Base-by-base conservation (phyloP, 345 rosid species). In the Syzygium oleosum region DNA sequence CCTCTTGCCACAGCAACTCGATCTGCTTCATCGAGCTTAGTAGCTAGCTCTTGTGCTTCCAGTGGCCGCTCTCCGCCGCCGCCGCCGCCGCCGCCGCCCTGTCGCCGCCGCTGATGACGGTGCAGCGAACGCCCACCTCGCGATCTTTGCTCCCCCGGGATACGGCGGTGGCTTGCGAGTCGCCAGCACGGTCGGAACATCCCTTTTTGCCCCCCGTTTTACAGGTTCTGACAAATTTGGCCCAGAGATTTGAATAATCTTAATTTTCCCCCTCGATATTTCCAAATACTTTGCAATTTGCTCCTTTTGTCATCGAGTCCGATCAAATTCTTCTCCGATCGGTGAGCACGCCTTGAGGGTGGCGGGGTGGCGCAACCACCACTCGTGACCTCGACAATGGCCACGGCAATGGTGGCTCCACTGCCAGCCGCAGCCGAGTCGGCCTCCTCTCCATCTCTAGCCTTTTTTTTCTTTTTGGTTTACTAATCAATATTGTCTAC, bases 1-100 rank as follows among this genome's bases (percentile, higher is more conserved):
- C 94, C 88, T 96, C 98, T 79, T 90, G 90, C 97, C 98, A 96
- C 27, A 96, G 86, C 17, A 85, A 88, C 9, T 94, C 88, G 85
- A 94, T 91, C 85, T 89, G 92, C 52, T 87, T 90, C 90, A 80
- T 88, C 29, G 49, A 5, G n/a, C n/a, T n/a, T 19, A 73, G 49
- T 38, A 73, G 49, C 27, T 41, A 5, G 83, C 83, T 19, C 8
- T 38, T 12, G 49, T 4, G 27, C 27, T 38, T 73, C 8, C 2
- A 19, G 83, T 12, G 49, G 83, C 49, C 19, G 49, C 27, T 73
- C 49, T 6, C 14, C 73, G 9, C 1, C 68, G 31, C 1, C 65
- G 31, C 65, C 65, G 16, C 31, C 65, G 16, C 22, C 59, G 58
- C 58, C 58, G 21, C 56, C 58, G 8, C 58, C 58, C 58, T 7